Conservation (phyloP, 306 rosid species). For the Cucurbita argyrosperma region DNA sequence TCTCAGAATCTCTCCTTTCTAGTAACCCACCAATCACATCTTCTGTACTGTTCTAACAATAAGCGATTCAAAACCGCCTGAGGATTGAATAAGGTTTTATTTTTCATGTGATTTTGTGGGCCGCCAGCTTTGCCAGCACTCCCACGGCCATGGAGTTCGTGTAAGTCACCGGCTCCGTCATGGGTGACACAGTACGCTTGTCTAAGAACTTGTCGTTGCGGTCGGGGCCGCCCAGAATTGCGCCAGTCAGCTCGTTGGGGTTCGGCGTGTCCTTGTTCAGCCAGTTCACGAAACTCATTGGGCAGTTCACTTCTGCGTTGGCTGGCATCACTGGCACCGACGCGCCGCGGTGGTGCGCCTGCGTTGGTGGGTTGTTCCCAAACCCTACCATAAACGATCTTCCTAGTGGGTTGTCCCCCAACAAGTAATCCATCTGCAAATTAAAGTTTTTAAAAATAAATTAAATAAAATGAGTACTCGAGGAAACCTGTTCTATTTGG, state of each 20-base stretch:
- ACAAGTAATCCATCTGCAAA: conserved; percentile 50
- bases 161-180: conserved; percentile 81
- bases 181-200: conserved; percentile 46
- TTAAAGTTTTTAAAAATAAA: too few species aligned
- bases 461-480: too few species aligned
- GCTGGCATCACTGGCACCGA: conserved; percentile 28
- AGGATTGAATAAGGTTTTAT: too few species aligned
- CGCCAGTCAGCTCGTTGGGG: conserved; percentile 74
- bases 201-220: conserved; percentile 42
- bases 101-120: neutral
- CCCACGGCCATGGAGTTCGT: conserved; percentile 68
- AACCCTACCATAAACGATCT: conserved; percentile 84
- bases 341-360: conserved; percentile 85
- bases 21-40: too few species aligned
- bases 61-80: too few species aligned
- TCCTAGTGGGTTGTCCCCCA: conserved; percentile 53
- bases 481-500: too few species aligned
- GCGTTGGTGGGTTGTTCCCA: conserved; percentile 53
- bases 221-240: conserved; percentile 83
- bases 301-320: conserved; percentile 12
- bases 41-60: too few species aligned
- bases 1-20: too few species aligned
- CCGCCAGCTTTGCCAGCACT: conserved; percentile 57
- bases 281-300: conserved; percentile 39
- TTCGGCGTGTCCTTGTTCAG: conserved; percentile 34